Evolutionary conservation across 305 asterid species (phyloP), one percentile per base, ranked within the genome.

Genomic region (Rubia tinctorum): DNA sequence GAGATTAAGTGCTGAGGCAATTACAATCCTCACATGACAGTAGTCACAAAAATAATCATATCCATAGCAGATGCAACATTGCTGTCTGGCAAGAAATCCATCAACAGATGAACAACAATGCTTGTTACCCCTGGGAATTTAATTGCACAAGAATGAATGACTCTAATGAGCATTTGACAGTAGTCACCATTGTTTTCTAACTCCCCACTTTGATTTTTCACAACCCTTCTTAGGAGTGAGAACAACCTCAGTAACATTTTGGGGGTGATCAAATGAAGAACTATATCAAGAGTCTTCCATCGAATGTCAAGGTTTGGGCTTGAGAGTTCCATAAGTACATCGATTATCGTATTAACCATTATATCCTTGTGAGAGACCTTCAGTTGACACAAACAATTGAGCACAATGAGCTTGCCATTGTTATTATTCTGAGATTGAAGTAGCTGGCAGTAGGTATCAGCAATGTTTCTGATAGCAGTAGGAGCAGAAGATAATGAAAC

Each of bases 41-140:
- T n/a, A n/a, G n/a, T n/a, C 75, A 94, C 98, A 83, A 94, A 94
- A 71, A 92, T 83, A 66, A 79, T 90, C 71, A 94, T 98, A 75
- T 94, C 99, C 86, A 94, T 79, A 14, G 98, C 98, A 80, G 99
- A 94, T 70, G 99, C 97, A 37, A 90, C 90, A 64, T 94, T 94
- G 92, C 76, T 92, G 86, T 94, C 99, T 71, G 98, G 97, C 89
- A 94, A 82, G 89, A 94, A 94, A 84, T 94, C 99, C 99, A 94
- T 94, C 86, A 94, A 84, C 60, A 94, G 84, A 79, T 92, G 99
- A 47, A 94, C 99, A 58, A 94, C 99, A 15, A 98, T 92, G 86
- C 97, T 94, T 67, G 99, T 98, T 23, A 94, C 97, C 79, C 90
- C 99, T 12, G 99, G 98, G 87, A 90, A 94, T 86, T 92, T 94